Evolutionary conservation across 495 filamentous ascomycete genomes (phyloP).

Genomic region (Tuber borchii): DNA sequence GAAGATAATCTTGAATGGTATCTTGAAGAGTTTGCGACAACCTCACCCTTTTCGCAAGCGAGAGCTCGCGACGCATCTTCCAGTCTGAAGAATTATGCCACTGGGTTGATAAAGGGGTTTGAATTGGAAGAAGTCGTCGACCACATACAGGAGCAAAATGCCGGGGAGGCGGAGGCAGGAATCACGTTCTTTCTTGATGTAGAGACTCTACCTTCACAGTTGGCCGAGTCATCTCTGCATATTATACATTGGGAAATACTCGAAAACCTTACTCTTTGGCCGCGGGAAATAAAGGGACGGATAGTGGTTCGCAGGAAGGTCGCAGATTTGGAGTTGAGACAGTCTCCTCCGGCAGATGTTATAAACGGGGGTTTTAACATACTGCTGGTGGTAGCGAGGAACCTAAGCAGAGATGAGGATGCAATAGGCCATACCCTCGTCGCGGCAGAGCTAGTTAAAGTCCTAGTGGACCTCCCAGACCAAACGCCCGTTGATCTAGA

Average conservation of each 20-base stretch:
- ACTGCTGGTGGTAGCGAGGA: slow-evolving; percentile 17
- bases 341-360: background rate
- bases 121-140: background rate
- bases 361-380: slow-evolving; percentile 20
- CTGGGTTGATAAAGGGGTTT: background rate
- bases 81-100: background rate
- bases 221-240: slow-evolving; percentile 10
- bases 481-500: slow-evolving; percentile 22
- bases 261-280: slow-evolving; percentile 22
- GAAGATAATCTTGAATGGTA: slow-evolving; percentile 3
- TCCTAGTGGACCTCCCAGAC: slow-evolving; percentile 16
- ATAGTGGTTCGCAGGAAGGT: slow-evolving; percentile 27
- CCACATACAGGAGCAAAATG: background rate
- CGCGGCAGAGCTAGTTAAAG: background rate
- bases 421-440: background rate
- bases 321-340: background rate
- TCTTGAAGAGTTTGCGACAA: background rate
- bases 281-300: slow-evolving; percentile 7
- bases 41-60: background rate
- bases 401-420: background rate
- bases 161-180: background rate
- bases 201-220: background rate
- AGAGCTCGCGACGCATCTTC: background rate
- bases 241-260: slow-evolving; percentile 28
- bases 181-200: background rate